A percentile compares a stretch with the other conserved stretches of the same genome.
These are phyloP conservation scores for Solanum arcanum DNA, from an alignment of 257 asterid species.

Conservation along the genomic window DNA sequence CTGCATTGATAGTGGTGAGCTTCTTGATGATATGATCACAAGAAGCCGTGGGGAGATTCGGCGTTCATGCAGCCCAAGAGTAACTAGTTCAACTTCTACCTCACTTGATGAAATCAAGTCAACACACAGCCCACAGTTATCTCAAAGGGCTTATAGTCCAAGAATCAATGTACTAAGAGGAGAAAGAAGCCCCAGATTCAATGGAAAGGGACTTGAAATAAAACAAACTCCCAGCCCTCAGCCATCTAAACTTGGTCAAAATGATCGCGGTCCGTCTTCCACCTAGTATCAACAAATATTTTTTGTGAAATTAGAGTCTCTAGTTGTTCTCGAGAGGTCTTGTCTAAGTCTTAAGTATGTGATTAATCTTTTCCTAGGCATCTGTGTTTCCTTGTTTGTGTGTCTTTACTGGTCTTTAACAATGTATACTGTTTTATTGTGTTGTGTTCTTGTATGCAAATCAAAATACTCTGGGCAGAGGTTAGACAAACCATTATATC, in stretches of 20 bases:
- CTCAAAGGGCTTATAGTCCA: constrained; percentile 47
- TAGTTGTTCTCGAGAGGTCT: constrained; percentile 37
- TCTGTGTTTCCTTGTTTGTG: not conserved
- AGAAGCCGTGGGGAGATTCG: constrained; percentile 90
- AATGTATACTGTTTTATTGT: not conserved
- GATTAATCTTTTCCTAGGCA: not conserved
- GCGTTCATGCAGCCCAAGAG: constrained; percentile 55
- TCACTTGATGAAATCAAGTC: constrained; percentile 34
- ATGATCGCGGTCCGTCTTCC: constrained; percentile 25
- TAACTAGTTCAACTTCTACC: constrained; percentile 56
- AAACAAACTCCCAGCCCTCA: constrained; percentile 63
- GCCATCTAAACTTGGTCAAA: constrained; percentile 41
- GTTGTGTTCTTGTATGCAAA: not conserved
- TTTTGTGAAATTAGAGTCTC: constrained; percentile 1
- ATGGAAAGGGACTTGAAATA: constrained; percentile 28
- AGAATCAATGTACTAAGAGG: constrained; percentile 35
- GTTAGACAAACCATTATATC: not conserved
- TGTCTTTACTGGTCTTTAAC: not conserved
- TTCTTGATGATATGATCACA: constrained; percentile 69
- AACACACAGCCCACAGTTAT: constrained; percentile 33
- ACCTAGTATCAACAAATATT: constrained; percentile 14
- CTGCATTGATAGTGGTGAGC: constrained; percentile 44
- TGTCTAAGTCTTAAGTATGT: not conserved
- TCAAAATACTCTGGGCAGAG: not conserved
- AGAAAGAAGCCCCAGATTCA: constrained; percentile 31